Conservation (phyloP, 345 rosid genomes). For the Mallotus nudiflorus region DNA sequence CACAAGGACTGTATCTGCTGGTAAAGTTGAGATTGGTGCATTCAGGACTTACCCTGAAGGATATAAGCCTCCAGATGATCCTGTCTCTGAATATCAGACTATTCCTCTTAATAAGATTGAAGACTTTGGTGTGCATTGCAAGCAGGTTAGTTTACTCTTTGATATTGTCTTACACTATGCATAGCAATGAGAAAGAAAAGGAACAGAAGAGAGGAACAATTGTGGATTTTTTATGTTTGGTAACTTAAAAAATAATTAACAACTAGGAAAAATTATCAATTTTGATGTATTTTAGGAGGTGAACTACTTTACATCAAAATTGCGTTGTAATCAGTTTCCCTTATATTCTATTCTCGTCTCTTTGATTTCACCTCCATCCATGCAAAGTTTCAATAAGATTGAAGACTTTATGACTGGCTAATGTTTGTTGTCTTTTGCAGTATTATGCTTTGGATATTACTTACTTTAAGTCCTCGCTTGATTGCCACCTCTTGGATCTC, state of each 20-base stretch:
- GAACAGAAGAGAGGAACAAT: no score
- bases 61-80: conserved; percentile 76
- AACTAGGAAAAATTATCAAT: no score
- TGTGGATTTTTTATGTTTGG: no score
- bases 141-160: conserved; percentile 61
- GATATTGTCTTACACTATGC: no score
- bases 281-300: no score
- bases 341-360: no score
- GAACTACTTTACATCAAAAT: no score
- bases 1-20: conserved; percentile 99
- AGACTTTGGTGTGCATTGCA: conserved; percentile 94
- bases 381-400: no score
- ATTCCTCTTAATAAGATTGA: conserved; percentile 93
- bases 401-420: conserved; percentile 22
- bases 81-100: conserved; percentile 90
- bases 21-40: conserved; percentile 99
- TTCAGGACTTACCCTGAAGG: conserved; percentile 98
- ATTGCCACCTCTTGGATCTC: conserved; percentile 92
- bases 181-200: no score
- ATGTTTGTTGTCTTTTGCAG: conserved; percentile 40
- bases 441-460: conserved; percentile 92
- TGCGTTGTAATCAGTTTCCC: no score
- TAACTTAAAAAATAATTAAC: no score
- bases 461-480: conserved; percentile 95
- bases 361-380: no score